Percentiles rank a stretch among this genome's conserved stretches.
phyloP scores from a whole-genome alignment of 2,329 filamentous ascomycete species.

The Pseudogymnoascus sp. region DNA sequence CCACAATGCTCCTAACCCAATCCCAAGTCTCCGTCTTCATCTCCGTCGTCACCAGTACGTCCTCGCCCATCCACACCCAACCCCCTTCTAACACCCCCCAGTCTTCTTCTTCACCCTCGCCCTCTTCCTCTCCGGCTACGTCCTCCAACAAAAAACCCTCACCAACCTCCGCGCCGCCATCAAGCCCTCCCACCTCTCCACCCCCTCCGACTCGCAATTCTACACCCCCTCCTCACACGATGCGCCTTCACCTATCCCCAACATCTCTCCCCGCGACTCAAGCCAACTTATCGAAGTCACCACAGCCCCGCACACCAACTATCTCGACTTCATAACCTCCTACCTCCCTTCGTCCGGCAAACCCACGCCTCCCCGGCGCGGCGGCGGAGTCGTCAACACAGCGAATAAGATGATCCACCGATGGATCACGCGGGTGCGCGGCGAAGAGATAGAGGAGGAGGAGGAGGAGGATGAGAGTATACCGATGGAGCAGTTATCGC shows the following conservation, averaged over 20 bases:
- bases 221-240: slow-evolving; percentile 29
- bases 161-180: slow-evolving; percentile 68
- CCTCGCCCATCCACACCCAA: slow-evolving; percentile 11
- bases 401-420: background rate
- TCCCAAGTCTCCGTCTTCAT: slow-evolving; percentile 62
- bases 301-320: slow-evolving; percentile 34
- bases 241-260: slow-evolving; percentile 16
- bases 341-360: background rate
- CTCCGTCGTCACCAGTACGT: slow-evolving; percentile 55
- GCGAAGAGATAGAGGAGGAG: background rate
- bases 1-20: slow-evolving; percentile 49
- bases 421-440: background rate
- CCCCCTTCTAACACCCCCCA: slow-evolving; percentile 26
- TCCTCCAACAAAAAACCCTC: slow-evolving; percentile 79
- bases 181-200: slow-evolving; percentile 42
- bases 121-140: slow-evolving; percentile 82
- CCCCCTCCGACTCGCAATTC: slow-evolving; percentile 68
- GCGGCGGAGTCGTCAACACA: background rate
- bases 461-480: background rate
- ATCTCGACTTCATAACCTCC: background rate
- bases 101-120: slow-evolving; percentile 72
- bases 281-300: slow-evolving; percentile 35
- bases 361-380: background rate
- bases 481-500: background rate
- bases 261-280: slow-evolving; percentile 19